Evolutionary conservation across 805 yeast species (phyloP), one percentile per base, ranked within the genome.

Genomic region (Hemisphaericaspora nanyangensis): DNA sequence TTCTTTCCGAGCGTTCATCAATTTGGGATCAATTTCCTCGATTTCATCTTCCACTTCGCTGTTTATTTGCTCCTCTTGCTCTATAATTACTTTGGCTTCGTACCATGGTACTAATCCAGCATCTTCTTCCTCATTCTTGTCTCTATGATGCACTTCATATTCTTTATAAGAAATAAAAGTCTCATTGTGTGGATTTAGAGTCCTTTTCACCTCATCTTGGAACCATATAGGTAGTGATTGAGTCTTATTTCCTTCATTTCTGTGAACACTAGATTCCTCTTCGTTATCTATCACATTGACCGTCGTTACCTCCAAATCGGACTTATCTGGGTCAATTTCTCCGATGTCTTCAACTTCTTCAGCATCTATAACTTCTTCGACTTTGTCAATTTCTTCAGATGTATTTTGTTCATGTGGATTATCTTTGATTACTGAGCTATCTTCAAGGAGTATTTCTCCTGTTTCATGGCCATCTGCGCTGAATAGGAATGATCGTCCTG

Each of bases 71-170:
- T 27, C 44, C n/a, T 45, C 47, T 10, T 38, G 35, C 12, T 48
- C 55, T 6, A 58, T 37, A 27, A 51, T 41, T 12, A 55, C 66
- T 37, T 63, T 63, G 1, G 76, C 74, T 40, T 75, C 80, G 30
- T 57, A 55, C 74, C 77, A 77, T 0, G 80, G 60, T 4, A 77
- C 63, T 35, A 79, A 52, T 0, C 81, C 82, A 1, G 68, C 72
- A 31, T 61, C 60, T 40, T 73, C 77, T 34, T 70, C 73, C 20
- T 63, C 70, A 3, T 65, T 58, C 31, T 39, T 20, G 34, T 39
- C 30, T 22, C 32, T n/a, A 3, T 33, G 24, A 6, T 22, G 17
- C 3, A 13, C 10, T 7, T 40, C 28, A 13, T 12, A 30, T 15
- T n/a, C 39, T 19, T 30, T 35, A 13, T 39, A 33, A n/a, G 34